A percentile compares a stretch with the other conserved stretches of the same genome.
Conservation (phyloP, 2,329 filamentous ascomycete genomes). For the Cladophialophora carrionii region DNA sequence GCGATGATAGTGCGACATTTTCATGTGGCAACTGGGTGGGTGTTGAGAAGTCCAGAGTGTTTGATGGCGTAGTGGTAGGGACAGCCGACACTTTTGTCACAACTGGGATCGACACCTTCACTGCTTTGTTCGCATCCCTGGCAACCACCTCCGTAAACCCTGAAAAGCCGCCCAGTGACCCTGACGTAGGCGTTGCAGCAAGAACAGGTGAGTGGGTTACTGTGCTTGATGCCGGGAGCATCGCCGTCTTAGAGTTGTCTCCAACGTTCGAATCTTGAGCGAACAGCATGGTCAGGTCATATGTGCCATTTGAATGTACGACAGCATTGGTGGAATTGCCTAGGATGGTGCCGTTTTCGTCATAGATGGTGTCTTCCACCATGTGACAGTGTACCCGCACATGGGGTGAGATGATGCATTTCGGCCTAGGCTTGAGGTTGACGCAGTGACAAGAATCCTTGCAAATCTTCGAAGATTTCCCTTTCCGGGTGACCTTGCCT, state of each 20-base stretch:
- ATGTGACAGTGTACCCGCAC: not conserved
- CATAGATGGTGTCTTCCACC: not conserved
- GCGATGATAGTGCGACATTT: not conserved
- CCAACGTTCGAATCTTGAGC: not conserved
- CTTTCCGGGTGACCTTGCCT: not conserved
- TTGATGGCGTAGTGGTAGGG: not conserved
- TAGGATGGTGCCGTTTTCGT: conserved; percentile 8
- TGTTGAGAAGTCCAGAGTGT: conserved; percentile 7
- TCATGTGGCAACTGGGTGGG: not conserved
- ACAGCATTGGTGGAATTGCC: conserved; percentile 6
- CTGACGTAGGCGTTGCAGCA: not conserved
- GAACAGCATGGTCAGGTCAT: not conserved
- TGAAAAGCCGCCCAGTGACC: not conserved
- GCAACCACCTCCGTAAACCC: not conserved
- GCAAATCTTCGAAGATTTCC: not conserved
- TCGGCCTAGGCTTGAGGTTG: conserved; percentile 5
- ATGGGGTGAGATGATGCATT: not conserved
- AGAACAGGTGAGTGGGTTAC: not conserved
- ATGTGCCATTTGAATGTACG: conserved; percentile 9
- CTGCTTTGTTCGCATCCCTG: not conserved
- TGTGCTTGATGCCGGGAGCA: not conserved
- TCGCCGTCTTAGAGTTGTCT: not conserved
- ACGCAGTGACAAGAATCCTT: conserved; percentile 7
- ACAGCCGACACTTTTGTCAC: not conserved
- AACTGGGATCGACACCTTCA: not conserved